These are phyloP conservation scores for Baeospora myosura DNA, from an alignment of 1,284 basidiomycete species.

Conservation along the genomic window DNA sequence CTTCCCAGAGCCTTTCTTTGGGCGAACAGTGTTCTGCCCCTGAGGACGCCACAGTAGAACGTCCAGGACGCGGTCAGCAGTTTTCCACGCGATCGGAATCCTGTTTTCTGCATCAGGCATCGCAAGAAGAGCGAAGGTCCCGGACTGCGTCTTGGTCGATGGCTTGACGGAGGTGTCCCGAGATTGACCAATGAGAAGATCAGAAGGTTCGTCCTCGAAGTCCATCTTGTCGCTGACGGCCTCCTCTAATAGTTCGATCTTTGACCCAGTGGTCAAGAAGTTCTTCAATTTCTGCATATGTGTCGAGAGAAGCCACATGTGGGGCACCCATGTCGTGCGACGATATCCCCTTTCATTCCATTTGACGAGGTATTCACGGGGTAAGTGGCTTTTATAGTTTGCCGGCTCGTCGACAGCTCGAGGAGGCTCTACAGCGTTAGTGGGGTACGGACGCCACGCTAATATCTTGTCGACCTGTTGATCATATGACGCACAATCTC, in stretches of 20 bases:
- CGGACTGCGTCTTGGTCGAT: conserved; percentile 16
- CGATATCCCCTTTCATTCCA: conserved; percentile 75
- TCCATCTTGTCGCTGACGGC: conserved; percentile 27
- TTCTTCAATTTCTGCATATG: conserved; percentile 59
- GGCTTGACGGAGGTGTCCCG: conserved; percentile 22
- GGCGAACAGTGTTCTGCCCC: conserved; percentile 20
- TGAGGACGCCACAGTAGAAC: conserved; percentile 52
- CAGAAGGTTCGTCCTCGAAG: conserved; percentile 25
- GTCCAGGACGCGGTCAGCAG: conserved; percentile 76
- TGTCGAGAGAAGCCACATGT: conserved; percentile 76
- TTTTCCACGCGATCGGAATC: conserved; percentile 72
- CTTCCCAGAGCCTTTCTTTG: conserved; percentile 19
- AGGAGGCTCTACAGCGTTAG: conserved; percentile 47
- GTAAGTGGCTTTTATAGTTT: conserved; percentile 54
- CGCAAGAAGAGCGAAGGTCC: conserved; percentile 20
- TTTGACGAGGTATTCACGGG: conserved; percentile 87
- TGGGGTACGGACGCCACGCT: conserved; percentile 81
- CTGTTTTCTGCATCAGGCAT: conserved; percentile 56
- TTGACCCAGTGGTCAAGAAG: conserved; percentile 68
- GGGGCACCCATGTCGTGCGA: conserved; percentile 81
- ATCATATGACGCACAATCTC: conserved; percentile 70
- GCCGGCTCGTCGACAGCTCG: conserved; percentile 34
- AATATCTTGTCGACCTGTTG: conserved; percentile 80
- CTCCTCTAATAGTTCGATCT: conserved; percentile 55
- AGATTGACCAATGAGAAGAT: conserved; percentile 10